These are phyloP conservation scores for Thymus mandschuricus DNA, from an alignment of 257 asterid species.

Conservation along the genomic window DNA sequence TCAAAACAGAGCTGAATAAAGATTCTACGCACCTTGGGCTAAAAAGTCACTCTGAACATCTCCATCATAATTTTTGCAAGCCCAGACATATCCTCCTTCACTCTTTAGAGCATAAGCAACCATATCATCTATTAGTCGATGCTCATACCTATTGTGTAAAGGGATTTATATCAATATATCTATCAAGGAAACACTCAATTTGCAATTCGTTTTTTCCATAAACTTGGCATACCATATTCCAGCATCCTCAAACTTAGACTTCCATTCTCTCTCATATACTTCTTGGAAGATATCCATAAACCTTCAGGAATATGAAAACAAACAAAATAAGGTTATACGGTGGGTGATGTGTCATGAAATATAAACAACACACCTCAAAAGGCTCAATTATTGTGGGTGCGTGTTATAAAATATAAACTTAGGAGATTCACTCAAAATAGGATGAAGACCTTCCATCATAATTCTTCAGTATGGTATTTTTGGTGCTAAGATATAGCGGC, in stretches of 20 bases:
- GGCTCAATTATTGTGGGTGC: not conserved
- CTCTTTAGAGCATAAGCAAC: conserved; percentile 98
- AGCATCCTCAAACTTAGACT: conserved; percentile 78
- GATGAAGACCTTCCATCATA: conserved; percentile 88
- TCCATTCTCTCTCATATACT: conserved; percentile 87
- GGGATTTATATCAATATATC: conserved; percentile 18
- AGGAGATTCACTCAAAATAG: conserved; percentile 5
- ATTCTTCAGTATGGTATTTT: conserved; percentile 92
- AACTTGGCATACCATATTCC: conserved; percentile 73
- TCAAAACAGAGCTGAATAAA: not conserved
- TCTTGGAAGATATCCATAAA: conserved; percentile 96
- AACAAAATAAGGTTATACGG: not conserved
- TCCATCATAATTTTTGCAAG: conserved; percentile 98
- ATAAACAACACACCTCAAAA: conserved; percentile 1
- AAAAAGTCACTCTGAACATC: conserved; percentile 98
- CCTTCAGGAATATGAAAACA: conserved; percentile 46
- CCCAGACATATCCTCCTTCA: conserved; percentile 99
- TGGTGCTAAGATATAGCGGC: conserved; percentile 99
- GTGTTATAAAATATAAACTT: conserved; percentile 18
- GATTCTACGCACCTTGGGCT: conserved; percentile 76
- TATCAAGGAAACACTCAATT: not conserved
- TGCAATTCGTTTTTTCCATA: conserved; percentile 7
- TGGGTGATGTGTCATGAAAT: not conserved
- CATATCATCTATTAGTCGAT: conserved; percentile 98
- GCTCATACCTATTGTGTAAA: conserved; percentile 76